Conservation (phyloP, 2,329 filamentous ascomycete genomes). For the Fusarium succisae region DNA sequence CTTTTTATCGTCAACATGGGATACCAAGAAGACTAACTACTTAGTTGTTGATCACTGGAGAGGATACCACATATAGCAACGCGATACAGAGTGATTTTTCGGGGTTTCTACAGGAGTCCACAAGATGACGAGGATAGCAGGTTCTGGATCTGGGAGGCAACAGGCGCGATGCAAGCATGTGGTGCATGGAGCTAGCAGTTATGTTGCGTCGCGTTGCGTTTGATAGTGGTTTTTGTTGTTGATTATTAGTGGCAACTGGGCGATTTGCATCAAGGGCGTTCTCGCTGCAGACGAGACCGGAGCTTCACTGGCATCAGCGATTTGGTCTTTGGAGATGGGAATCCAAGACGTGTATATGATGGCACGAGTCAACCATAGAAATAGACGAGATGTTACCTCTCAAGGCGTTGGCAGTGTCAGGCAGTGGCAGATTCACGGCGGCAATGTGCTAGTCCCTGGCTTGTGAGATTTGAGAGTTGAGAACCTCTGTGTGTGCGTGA, state of each 20-base stretch:
- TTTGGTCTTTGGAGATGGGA: conserved; percentile 26
- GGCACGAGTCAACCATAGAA: conserved; percentile 32
- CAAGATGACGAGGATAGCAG: conserved; percentile 8
- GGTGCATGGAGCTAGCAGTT: conserved; percentile 23
- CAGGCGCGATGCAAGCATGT: conserved; percentile 8
- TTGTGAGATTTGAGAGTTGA: neutral
- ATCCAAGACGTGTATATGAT: conserved; percentile 34
- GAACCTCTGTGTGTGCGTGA: neutral
- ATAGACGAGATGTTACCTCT: conserved; percentile 34
- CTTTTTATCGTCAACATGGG: conserved; percentile 16
- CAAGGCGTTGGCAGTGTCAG: neutral
- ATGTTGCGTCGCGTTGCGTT: neutral
- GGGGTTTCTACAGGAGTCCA: conserved; percentile 24
- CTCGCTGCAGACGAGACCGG: conserved; percentile 7
- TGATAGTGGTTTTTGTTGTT: conserved; percentile 11
- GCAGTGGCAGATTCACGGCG: neutral
- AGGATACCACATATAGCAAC: neutral
- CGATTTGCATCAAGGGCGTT: conserved; percentile 23
- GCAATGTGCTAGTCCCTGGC: neutral
- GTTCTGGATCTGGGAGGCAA: conserved; percentile 24
- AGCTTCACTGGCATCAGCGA: conserved; percentile 1
- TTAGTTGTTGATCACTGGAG: conserved; percentile 1
- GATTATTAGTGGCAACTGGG: conserved; percentile 18
- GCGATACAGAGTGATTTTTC: conserved; percentile 17
- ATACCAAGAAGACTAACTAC: neutral